Conservation (phyloP, 2,329 filamentous ascomycete species). For the Arthrobotrys sphaeroides region DNA sequence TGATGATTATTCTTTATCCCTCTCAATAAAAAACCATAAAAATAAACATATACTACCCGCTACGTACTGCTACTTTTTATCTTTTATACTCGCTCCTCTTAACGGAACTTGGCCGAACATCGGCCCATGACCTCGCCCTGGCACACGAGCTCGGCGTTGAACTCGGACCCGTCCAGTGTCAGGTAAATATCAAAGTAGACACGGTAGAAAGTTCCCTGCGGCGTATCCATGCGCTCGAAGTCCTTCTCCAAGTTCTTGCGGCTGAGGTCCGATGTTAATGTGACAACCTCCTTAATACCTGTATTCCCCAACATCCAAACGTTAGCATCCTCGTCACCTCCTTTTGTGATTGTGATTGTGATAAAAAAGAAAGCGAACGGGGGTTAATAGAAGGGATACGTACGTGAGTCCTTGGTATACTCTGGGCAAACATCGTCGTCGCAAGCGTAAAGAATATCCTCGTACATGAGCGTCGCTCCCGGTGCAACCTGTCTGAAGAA, state of each 20-base stretch:
- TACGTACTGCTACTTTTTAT: background rate
- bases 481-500: conserved; percentile 98
- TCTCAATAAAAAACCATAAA: background rate
- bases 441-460: conserved; percentile 96
- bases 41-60: background rate
- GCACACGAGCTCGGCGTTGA: conserved; percentile 98
- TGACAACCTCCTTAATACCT: conserved; percentile 99
- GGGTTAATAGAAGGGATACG: conserved; percentile 65
- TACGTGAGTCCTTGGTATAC: conserved; percentile 99
- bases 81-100: conserved; percentile 12
- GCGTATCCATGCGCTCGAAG: conserved; percentile 98
- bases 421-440: conserved; percentile 98
- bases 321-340: background rate
- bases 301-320: conserved; percentile 40
- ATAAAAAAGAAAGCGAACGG: background rate
- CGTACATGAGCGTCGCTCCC: conserved; percentile 97
- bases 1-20: background rate
- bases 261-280: conserved; percentile 93
- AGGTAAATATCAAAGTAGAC: conserved; percentile 84
- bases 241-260: conserved; percentile 99
- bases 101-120: conserved; percentile 82
- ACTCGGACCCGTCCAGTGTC: conserved; percentile 95
- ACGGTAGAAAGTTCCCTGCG: conserved; percentile 94
- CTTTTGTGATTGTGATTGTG: background rate
- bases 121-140: conserved; percentile 99